Conservation (phyloP, 177 flowering plant species). For the Vitis hybrid region DNA sequence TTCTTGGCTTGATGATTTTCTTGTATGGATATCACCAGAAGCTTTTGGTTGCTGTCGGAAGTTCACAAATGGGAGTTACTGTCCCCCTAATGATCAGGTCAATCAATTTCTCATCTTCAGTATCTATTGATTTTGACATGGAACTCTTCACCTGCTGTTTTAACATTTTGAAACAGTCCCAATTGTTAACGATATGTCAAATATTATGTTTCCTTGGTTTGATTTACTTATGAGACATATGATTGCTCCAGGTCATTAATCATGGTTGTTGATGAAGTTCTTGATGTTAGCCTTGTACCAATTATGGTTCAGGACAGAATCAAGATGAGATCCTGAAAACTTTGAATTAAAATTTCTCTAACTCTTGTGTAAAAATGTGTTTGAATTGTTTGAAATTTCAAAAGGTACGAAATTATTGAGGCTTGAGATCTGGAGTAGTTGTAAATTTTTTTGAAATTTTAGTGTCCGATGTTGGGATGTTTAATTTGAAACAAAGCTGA, state of each 20-base stretch:
- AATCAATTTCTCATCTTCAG: neutral
- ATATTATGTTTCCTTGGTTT: neutral
- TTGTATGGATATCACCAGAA: conserved; percentile 98
- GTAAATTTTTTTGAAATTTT: neutral
- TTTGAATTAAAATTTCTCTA: no score
- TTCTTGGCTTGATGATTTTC: conserved; percentile 99
- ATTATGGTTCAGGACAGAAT: no score
- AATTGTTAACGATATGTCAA: neutral
- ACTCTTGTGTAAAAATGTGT: no score
- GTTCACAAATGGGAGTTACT: conserved; percentile 87
- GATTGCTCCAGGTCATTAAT: neutral
- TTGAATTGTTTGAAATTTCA: neutral
- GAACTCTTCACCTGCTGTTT: no score
- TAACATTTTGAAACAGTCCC: no score
- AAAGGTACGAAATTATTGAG: neutral
- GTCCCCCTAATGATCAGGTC: conserved; percentile 99
- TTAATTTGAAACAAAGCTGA: no score
- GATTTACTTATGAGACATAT: neutral
- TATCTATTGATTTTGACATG: neutral
- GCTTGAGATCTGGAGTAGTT: neutral
- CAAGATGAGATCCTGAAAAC: no score
- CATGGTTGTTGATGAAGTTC: neutral
- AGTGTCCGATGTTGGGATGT: neutral
- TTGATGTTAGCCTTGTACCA: neutral
- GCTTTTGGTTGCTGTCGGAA: conserved; percentile 99